These are phyloP conservation scores for Hypoxylon sp. DNA, from an alignment of 2,329 filamentous ascomycete genomes.

Conservation along the genomic window DNA sequence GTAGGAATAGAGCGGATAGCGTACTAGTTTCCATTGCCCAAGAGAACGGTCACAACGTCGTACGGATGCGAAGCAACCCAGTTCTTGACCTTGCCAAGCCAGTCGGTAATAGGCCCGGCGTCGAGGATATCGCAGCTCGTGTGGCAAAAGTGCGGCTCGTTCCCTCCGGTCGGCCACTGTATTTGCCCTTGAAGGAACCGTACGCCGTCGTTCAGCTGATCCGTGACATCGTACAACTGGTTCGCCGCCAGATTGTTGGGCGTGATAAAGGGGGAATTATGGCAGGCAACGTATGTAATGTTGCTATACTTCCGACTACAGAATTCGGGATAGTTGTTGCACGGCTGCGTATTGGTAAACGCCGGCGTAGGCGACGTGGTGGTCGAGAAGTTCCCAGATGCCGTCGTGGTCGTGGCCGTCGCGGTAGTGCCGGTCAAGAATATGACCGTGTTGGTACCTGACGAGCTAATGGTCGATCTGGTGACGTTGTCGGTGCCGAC, in stretches of 20 bases:
- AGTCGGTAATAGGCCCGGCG: conserved; percentile 77
- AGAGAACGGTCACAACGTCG: conserved; percentile 86
- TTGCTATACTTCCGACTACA: conserved; percentile 81
- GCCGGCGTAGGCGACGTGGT: conserved; percentile 52
- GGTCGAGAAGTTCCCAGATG: conserved; percentile 50
- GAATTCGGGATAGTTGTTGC: conserved; percentile 81
- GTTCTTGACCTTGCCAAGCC: conserved; percentile 70
- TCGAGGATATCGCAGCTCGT: conserved; percentile 83
- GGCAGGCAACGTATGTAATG: conserved; percentile 78
- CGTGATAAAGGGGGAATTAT: conserved; percentile 82
- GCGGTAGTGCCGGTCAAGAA: conserved; percentile 58
- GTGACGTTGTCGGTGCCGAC: conserved; percentile 46
- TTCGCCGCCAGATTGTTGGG: conserved; percentile 78
- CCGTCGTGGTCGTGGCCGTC: conserved; percentile 54
- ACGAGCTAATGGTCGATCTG: conserved; percentile 39
- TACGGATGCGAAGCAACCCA: conserved; percentile 83
- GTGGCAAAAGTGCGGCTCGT: conserved; percentile 79
- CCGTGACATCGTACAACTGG: conserved; percentile 71
- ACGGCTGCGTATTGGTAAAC: conserved; percentile 77
- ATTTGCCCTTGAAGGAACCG: conserved; percentile 71
- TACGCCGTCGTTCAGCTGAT: conserved; percentile 80
- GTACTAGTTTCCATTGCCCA: conserved; percentile 80
- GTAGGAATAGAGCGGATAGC: background rate
- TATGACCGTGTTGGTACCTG: conserved; percentile 43
- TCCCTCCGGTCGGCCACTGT: conserved; percentile 61